These are phyloP conservation scores for Botryosphaeria dothidea DNA, from an alignment of 2,329 filamentous ascomycete species.

Conservation along the genomic window DNA sequence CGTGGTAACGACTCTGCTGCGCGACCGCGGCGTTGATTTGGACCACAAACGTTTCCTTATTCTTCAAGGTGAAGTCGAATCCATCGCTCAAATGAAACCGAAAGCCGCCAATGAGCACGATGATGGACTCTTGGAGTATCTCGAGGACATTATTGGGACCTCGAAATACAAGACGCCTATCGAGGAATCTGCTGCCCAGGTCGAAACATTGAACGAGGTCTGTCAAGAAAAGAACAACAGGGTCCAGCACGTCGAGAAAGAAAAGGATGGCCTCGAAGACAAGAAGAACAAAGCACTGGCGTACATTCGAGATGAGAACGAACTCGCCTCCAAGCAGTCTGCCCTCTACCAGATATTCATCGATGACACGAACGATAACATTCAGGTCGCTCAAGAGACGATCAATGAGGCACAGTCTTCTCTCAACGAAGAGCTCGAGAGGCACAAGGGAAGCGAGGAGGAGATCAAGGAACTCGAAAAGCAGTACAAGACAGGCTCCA, in stretches of 20 bases:
- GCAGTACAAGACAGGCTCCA: slow-evolving; percentile 76
- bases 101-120: slow-evolving; percentile 95
- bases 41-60: slow-evolving; percentile 99
- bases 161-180: slow-evolving; percentile 98
- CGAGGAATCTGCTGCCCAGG: slow-evolving; percentile 86
- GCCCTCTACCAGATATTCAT: slow-evolving; percentile 91
- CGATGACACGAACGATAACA: slow-evolving; percentile 83
- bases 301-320: slow-evolving; percentile 90
- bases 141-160: slow-evolving; percentile 98
- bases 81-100: slow-evolving; percentile 98
- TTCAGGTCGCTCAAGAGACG: slow-evolving; percentile 84
- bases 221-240: slow-evolving; percentile 93
- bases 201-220: slow-evolving; percentile 89
- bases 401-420: slow-evolving; percentile 87
- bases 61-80: slow-evolving; percentile 95
- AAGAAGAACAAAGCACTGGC: slow-evolving; percentile 95
- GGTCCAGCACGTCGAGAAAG: slow-evolving; percentile 97
- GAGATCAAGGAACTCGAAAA: slow-evolving; percentile 89
- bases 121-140: slow-evolving; percentile 91
- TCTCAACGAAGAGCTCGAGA: slow-evolving; percentile 83
- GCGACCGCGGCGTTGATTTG: slow-evolving; percentile 86
- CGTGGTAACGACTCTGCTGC: slow-evolving; percentile 81
- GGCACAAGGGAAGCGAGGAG: slow-evolving; percentile 86
- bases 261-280: slow-evolving; percentile 87
- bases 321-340: slow-evolving; percentile 84